Base-by-base conservation (phyloP, 2,329 filamentous ascomycete genomes). In the Botryotinia convoluta region DNA sequence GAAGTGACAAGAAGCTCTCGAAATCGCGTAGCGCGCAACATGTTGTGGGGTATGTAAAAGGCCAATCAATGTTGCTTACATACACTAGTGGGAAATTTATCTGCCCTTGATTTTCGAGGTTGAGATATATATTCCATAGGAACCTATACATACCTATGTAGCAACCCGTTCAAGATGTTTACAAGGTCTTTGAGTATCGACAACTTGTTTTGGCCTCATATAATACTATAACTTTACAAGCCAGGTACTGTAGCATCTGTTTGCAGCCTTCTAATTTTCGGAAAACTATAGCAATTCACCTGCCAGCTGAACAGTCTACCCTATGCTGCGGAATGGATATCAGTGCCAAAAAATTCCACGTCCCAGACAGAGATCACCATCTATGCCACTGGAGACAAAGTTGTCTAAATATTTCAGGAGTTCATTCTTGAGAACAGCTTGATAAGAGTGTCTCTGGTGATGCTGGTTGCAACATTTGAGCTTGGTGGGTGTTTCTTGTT, bases 211-310 rank as follows among this genome's bases (percentile, higher is more conserved):
- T 2, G 20, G 44, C 8, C 44, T 22, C 44, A 22, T 45, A 8
- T 20, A 22, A 45, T 20, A 6, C 44, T 22, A 4, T 22, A 9
- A 45, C 3, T 45, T 45, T 45, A 45, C 20, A 45, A 0, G 7
- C 20, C 44, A 45, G 20, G 44, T 22, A 45, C 44, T 22, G 44
- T 10, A 22, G 20, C 7, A 45, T 45, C 7, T 4, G 3, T 45
- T 45, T 45, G 8, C 10, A 22, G 20, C 44, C 44, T 45, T 22
- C 20, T 8, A 45, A 45, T 45, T 22, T 22, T 22, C 44, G 20
- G 20, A 45, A 22, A 0, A 45, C 20, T 4, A 9, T 0, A 22
- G 22, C 0, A 3, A 22, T 22, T 8, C 20, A 9, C 26, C 4
- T n/a, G 4, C 48, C 4, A 14, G 48, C 48, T 3, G 26, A n/a